These are phyloP conservation scores for Rhynchosporium secalis DNA, from an alignment of 2,329 filamentous ascomycete species.

Conservation along the genomic window DNA sequence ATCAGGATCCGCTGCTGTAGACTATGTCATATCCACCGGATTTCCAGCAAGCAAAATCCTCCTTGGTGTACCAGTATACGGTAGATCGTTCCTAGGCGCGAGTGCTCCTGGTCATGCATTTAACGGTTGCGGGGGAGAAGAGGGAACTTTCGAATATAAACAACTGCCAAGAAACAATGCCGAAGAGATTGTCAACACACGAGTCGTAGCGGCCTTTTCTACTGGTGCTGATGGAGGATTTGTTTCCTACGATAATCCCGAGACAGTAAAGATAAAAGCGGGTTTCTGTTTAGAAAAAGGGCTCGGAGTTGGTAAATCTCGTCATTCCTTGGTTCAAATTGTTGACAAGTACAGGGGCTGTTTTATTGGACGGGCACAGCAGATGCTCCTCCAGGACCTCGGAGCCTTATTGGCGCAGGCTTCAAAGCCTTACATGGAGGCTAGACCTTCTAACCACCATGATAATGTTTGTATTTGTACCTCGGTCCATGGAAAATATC, in stretches of 20 bases:
- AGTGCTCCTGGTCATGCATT: conserved; percentile 64
- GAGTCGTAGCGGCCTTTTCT: conserved; percentile 69
- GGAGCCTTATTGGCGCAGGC: conserved; percentile 59
- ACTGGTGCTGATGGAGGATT: conserved; percentile 73
- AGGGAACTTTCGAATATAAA: conserved; percentile 73
- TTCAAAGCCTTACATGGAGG: conserved; percentile 55
- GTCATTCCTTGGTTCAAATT: background rate
- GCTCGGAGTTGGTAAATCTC: conserved; percentile 53
- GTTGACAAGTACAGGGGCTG: conserved; percentile 54
- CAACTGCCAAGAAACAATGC: conserved; percentile 63
- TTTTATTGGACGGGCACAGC: conserved; percentile 82
- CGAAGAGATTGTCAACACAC: conserved; percentile 67
- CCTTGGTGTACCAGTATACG: conserved; percentile 74
- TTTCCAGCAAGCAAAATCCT: conserved; percentile 72
- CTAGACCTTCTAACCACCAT: background rate
- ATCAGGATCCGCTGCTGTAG: conserved; percentile 66
- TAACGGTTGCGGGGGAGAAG: conserved; percentile 56
- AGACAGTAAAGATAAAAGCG: conserved; percentile 75
- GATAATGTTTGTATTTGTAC: conserved; percentile 13
- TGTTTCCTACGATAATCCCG: conserved; percentile 76
- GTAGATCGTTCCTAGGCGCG: conserved; percentile 70
- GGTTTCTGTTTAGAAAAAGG: conserved; percentile 69
- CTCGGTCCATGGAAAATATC: background rate
- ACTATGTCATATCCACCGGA: conserved; percentile 63
- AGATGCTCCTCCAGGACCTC: conserved; percentile 59